Evolutionary conservation across 352 stramenopile species (phyloP).

Genomic region (Phytophthora parvispora): DNA sequence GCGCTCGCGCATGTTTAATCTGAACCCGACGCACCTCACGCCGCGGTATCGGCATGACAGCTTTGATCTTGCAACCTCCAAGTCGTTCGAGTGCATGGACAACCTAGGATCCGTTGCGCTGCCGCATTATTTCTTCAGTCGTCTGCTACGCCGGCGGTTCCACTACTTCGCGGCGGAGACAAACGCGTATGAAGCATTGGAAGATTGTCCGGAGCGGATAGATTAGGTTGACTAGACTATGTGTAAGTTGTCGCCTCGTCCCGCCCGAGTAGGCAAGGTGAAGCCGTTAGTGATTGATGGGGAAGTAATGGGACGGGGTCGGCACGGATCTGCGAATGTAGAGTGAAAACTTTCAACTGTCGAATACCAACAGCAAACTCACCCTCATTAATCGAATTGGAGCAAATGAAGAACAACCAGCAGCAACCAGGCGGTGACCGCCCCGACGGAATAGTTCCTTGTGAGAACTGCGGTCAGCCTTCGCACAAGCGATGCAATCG

Average conservation of each 20-base stretch:
- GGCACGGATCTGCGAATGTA: slow-evolving; percentile 3
- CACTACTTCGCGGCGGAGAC: slow-evolving; percentile 62
- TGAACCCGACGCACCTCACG: slow-evolving; percentile 51
- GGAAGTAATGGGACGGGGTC: slow-evolving; percentile 9
- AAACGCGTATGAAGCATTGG: slow-evolving; percentile 48
- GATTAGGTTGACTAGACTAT: slow-evolving; percentile 25
- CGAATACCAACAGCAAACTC: not conserved
- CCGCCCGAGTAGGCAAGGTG: not conserved
- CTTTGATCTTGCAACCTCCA: slow-evolving; percentile 30
- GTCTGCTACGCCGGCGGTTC: slow-evolving; percentile 47
- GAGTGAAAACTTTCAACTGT: slow-evolving; percentile 28
- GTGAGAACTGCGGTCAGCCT: slow-evolving; percentile 34
- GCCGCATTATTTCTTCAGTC: slow-evolving; percentile 47
- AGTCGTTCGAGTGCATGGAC: slow-evolving; percentile 63
- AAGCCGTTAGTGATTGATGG: not conserved
- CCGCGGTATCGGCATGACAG: slow-evolving; percentile 32
- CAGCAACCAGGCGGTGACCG: not conserved
- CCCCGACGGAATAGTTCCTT: slow-evolving; percentile 3
- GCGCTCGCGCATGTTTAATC: slow-evolving; percentile 48
- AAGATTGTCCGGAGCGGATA: slow-evolving; percentile 27
- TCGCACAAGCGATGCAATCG: slow-evolving; percentile 33
- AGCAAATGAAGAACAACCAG: not conserved
- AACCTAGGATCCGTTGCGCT: slow-evolving; percentile 43
- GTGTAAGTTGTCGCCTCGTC: slow-evolving; percentile 18
- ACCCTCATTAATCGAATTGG: slow-evolving; percentile 15